phyloP scores from a whole-genome alignment of 2,329 filamentous ascomycete genomes.

The Aspergillus nomiae region DNA sequence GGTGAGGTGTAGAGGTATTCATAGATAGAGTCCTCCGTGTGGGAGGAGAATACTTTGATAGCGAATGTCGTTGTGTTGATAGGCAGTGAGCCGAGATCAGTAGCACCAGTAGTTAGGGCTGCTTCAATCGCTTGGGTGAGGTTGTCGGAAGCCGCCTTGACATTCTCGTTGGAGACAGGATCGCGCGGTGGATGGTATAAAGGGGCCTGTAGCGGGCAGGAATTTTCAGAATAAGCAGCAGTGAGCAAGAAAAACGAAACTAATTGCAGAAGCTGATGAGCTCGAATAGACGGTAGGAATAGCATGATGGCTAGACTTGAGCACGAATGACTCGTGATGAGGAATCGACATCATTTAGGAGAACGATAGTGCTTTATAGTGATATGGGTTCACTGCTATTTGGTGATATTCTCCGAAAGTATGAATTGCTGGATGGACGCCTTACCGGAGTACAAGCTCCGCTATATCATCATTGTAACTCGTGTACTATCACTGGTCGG shows the following conservation, averaged over 20 bases:
- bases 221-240: background rate
- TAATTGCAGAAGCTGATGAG: background rate
- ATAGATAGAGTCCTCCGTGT: slow-evolving; percentile 27
- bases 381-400: too few species aligned
- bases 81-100: background rate
- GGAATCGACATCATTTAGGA: background rate
- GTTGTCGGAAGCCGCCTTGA: background rate
- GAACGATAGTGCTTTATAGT: background rate
- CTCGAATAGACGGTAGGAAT: background rate
- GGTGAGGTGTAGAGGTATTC: slow-evolving; percentile 39
- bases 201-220: background rate
- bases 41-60: slow-evolving; percentile 40
- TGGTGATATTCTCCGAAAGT: background rate
- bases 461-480: background rate
- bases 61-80: slow-evolving; percentile 38
- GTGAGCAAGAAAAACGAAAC: background rate
- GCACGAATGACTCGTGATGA: too few species aligned
- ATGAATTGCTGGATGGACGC: background rate
- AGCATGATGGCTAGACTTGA: background rate
- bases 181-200: background rate
- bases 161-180: background rate
- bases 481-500: background rate
- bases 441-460: background rate
- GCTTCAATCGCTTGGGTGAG: background rate
- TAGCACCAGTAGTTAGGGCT: background rate